Conservation (phyloP, 177 flowering plant species). For the Vitis hybrid region DNA sequence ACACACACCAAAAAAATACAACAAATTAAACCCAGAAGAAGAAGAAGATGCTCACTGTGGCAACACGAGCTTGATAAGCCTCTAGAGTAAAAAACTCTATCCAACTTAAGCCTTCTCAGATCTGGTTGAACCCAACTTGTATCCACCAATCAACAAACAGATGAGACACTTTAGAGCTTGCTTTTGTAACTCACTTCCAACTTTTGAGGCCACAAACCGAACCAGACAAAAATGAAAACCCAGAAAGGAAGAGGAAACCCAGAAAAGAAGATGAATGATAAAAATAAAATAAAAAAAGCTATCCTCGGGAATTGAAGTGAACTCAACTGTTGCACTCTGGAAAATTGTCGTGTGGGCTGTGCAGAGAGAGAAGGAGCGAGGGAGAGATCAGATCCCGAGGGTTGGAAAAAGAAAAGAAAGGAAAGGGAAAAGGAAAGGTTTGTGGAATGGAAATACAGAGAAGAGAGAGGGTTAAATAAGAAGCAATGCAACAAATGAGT, state of each 20-base stretch:
- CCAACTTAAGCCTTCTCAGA: constrained; percentile 15
- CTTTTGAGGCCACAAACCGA: constrained; percentile 6
- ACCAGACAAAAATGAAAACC: constrained; percentile 23
- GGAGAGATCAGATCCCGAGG: constrained; percentile 55
- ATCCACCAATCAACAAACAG: constrained; percentile 5
- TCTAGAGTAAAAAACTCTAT: not conserved
- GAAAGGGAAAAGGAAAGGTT: not conserved
- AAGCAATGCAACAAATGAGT: constrained; percentile 7
- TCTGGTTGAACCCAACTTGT: constrained; percentile 19
- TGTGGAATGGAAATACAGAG: constrained; percentile 24
- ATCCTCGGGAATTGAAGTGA: constrained; percentile 52
- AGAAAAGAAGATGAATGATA: not conserved
- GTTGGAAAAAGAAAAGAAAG: constrained; percentile 4
- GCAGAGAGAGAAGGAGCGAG: not conserved
- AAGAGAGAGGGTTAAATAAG: constrained; percentile 36
- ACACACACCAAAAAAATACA: not conserved
- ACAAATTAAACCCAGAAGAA: not conserved
- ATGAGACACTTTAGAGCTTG: not conserved
- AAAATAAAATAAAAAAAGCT: constrained; percentile 6
- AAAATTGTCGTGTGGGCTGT: constrained; percentile 10
- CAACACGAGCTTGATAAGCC: constrained; percentile 9
- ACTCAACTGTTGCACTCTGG: constrained; percentile 1
- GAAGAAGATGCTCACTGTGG: not conserved
- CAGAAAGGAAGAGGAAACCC: constrained; percentile 1
- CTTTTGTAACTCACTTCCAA: not conserved